Evolutionary conservation across 1,284 basidiomycete genomes (phyloP).

Genomic region (Hypsizygus ulmarius): DNA sequence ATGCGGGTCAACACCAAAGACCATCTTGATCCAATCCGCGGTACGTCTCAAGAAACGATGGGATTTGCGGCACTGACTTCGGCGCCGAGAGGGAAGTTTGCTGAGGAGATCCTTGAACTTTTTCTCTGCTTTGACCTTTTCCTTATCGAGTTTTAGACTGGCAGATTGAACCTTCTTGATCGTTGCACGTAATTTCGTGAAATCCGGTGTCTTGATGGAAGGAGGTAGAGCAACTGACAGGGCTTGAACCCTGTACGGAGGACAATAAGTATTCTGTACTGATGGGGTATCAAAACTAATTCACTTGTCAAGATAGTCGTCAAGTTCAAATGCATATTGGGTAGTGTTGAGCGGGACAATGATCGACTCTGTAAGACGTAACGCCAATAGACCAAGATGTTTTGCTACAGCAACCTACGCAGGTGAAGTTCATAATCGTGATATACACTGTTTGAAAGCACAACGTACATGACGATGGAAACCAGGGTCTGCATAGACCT

Average conservation of each 20-base stretch:
- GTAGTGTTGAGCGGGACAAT: constrained; percentile 75
- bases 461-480: constrained; percentile 66
- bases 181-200: constrained; percentile 45
- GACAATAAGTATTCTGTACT: constrained; percentile 7
- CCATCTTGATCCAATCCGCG: constrained; percentile 30
- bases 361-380: constrained; percentile 62
- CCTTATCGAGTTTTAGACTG: constrained; percentile 53
- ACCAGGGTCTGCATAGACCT: constrained; percentile 72
- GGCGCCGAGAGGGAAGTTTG: constrained; percentile 30
- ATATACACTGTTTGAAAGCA: neutral
- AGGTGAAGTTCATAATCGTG: constrained; percentile 1
- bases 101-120: constrained; percentile 40
- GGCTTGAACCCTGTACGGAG: constrained; percentile 44
- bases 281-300: constrained; percentile 17
- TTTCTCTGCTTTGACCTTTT: constrained; percentile 46
- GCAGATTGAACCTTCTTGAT: constrained; percentile 51
- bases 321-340: constrained; percentile 67
- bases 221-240: constrained; percentile 32
- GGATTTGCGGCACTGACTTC: constrained; percentile 20
- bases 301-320: constrained; percentile 56
- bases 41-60: constrained; percentile 20
- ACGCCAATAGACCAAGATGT: constrained; percentile 58
- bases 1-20: constrained; percentile 32
- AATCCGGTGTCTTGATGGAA: constrained; percentile 33
- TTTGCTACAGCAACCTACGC: constrained; percentile 52